Base-by-base conservation (phyloP, 208 protist species). In the Zelonia costaricensis region DNA sequence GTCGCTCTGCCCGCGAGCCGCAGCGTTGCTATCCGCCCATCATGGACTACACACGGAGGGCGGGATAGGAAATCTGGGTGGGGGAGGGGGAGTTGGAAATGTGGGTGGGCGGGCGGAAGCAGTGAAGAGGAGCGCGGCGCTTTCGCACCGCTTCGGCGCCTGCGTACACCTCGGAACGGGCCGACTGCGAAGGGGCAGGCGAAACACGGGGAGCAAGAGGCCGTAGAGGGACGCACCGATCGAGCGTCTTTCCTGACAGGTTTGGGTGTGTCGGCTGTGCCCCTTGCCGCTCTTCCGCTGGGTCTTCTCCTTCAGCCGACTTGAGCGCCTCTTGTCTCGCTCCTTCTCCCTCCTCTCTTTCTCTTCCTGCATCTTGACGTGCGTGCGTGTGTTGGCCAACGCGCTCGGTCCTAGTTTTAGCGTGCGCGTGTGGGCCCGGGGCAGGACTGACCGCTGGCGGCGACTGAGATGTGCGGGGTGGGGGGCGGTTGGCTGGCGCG, bases 361-460 rank as follows among this genome's bases (percentile, higher is more conserved):
- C 42, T 35, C 49, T 65, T 30, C 47, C 23, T 18, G 13, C n/a
- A 20, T 54, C 20, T 49, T 49, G 20, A 9, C 7, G 18, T 56
- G 42, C 22, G 35, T 54, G 39, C 12, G 12, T 20, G 2, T 35
- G 25, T 38, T 20, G 15, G 8, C n/a, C n/a, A n/a, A n/a, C n/a
- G n/a, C n/a, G n/a, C n/a, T n/a, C n/a, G n/a, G n/a, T n/a, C n/a
- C n/a, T n/a, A 33, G 52, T 23, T 36, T 28, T 36, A n/a, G 49
- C 9, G 1, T 56, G 33, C 28, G 33, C 27, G n/a, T 38, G 28
- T 28, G 8, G 5, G n/a, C n/a, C n/a, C n/a, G n/a, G n/a, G n/a
- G n/a, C n/a, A n/a, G n/a, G n/a, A n/a, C n/a, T n/a, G n/a, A n/a
- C n/a, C n/a, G n/a, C n/a, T n/a, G n/a, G n/a, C n/a, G n/a, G n/a